phyloP scores from a whole-genome alignment of 2,329 filamentous ascomycete species.

The Fusarium sp. region DNA sequence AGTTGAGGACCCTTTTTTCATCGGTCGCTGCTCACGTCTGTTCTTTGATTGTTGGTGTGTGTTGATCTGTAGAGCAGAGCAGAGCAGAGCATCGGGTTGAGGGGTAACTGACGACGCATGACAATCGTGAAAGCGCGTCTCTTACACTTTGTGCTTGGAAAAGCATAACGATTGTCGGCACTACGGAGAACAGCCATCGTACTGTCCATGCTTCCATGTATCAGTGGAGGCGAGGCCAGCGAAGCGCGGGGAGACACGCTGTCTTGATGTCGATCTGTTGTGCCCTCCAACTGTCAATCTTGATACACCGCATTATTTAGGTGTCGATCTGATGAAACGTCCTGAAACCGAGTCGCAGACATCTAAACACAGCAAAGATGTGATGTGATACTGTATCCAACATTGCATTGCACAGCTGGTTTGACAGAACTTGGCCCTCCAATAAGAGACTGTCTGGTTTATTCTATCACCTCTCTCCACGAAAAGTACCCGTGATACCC shows the following conservation, averaged over 20 bases:
- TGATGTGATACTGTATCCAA: slow-evolving; percentile 16
- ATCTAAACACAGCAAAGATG: slow-evolving; percentile 12
- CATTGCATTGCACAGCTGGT: slow-evolving; percentile 19
- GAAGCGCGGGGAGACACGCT: slow-evolving; percentile 8
- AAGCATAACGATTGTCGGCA: neutral
- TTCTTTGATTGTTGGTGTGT: slow-evolving; percentile 20
- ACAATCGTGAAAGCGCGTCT: neutral
- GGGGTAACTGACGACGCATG: slow-evolving; percentile 25
- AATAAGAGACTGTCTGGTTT: slow-evolving; percentile 4
- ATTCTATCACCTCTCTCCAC: slow-evolving; percentile 15
- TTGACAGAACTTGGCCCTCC: slow-evolving; percentile 4
- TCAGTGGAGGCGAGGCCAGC: slow-evolving; percentile 17
- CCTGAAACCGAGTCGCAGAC: slow-evolving; percentile 24
- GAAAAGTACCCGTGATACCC: slow-evolving; percentile 27
- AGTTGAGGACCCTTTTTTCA: slow-evolving; percentile 22
- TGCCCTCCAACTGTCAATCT: slow-evolving; percentile 8
- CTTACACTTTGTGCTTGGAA: neutral
- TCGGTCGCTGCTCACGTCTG: slow-evolving; percentile 9
- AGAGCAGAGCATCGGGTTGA: slow-evolving; percentile 21
- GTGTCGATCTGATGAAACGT: slow-evolving; percentile 29
- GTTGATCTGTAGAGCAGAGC: slow-evolving; percentile 30
- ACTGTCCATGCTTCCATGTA: slow-evolving; percentile 19
- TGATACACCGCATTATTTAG: slow-evolving; percentile 11
- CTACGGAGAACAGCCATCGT: slow-evolving; percentile 10
- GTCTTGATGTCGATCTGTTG: slow-evolving; percentile 28